A percentile compares a stretch with the other conserved stretches of the same genome.
Conservation (phyloP, 495 filamentous ascomycete species). For the Talaromyces stipitatus region DNA sequence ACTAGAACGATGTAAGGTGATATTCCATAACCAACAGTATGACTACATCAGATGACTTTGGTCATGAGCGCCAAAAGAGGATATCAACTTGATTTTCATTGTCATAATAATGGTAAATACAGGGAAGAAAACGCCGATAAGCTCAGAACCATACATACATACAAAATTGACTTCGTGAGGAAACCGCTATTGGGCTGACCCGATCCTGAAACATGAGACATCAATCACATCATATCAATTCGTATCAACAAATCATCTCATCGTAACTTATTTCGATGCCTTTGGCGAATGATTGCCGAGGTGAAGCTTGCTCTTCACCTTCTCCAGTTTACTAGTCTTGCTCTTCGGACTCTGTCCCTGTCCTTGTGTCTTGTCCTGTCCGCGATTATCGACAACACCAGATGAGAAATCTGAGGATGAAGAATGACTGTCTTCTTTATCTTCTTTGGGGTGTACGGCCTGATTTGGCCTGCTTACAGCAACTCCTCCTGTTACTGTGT, state of each 20-base stretch:
- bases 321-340: conserved; percentile 16
- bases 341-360: neutral
- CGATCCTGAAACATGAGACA: neutral
- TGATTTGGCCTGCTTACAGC: neutral
- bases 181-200: neutral
- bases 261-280: neutral
- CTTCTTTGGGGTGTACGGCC: neutral
- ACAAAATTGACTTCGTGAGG: neutral
- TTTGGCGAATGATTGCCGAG: conserved; percentile 11
- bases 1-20: neutral
- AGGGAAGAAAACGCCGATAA: neutral
- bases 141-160: neutral
- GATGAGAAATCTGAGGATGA: conserved; percentile 1
- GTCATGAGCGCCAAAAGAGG: neutral
- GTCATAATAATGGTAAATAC: neutral
- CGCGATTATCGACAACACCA: neutral
- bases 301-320: conserved; percentile 28
- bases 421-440: neutral
- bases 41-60: neutral
- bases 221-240: neutral
- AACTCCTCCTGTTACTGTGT: neutral
- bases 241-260: neutral
- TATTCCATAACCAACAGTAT: neutral
- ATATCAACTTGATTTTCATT: neutral
- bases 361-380: too few relatives aligned